Base-by-base conservation (phyloP, 768 basidiomycete species). In the Leccinum rimulosum region DNA sequence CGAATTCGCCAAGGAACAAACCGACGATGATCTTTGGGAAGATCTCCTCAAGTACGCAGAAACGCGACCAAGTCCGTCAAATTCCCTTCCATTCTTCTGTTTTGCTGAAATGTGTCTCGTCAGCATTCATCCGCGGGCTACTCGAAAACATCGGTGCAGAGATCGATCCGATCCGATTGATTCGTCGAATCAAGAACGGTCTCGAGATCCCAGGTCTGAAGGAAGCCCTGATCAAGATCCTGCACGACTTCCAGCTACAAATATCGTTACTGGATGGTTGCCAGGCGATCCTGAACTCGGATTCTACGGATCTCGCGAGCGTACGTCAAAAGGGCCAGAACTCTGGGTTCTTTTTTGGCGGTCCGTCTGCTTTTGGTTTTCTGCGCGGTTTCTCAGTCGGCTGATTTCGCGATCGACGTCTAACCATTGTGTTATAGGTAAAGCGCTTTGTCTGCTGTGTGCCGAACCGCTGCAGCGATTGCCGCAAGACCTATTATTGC, bases 21-120 rank as follows among this genome's bases (percentile, higher is more conserved):
- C 87, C 54, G 97, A 98, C 62, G 89, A 95, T 61, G 97, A 98
- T 70, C 83, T 99, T 0, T 99, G 96, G 97, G 96, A 98, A 66
- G 96, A 98, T 70, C 80, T 99, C 9, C 76, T 99, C 28, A 86
- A 82, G 60, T 98, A 98, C 67, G 96, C 95, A 0, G 97, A 98
- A 73, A 95, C 91, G 11, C 80, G 94, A 58, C 97, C 97, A 40
- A 75, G 94, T 94, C 56, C 56, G 83, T 72, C 49, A 35, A 12
- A 31, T 61, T 30, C 27, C 14, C 2, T 2, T 27, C 8, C 1
- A 6, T 7, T 53, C 11, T 3, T 8, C 10, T 28, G 6, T 48
- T 10, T 27, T 38, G n/a, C 63, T 58, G 54, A 63, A 28, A 40
- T 19, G 15, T 15, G 15, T 14, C 33, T 45, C 49, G 15, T 3